A percentile compares a stretch with the other conserved stretches of the same genome.
phyloP scores from a whole-genome alignment of 2,329 filamentous ascomycete genomes.

The Aspergillus sp. region DNA sequence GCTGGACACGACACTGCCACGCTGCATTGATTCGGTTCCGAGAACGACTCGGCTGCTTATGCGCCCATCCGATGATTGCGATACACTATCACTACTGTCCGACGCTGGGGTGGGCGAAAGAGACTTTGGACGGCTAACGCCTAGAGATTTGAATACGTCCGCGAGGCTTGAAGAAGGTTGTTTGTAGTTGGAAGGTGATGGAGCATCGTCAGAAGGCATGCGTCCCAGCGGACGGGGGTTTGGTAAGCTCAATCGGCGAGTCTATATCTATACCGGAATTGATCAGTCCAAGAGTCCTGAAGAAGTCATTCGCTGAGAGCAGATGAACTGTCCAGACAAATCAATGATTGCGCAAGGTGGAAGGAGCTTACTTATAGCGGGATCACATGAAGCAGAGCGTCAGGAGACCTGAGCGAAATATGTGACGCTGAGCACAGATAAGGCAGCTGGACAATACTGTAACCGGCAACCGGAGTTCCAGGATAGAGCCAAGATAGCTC shows the following conservation, averaged over 20 bases:
- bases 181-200: conserved; percentile 34
- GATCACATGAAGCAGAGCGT: conserved; percentile 11
- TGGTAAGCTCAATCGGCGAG: conserved; percentile 13
- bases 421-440: conserved; percentile 12
- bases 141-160: conserved; percentile 45
- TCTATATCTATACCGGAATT: conserved; percentile 15
- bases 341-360: background rate
- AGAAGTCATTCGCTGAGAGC: background rate
- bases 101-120: conserved; percentile 34
- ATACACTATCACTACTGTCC: conserved; percentile 31
- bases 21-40: conserved; percentile 43
- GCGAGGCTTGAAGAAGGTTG: conserved; percentile 39
- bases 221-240: conserved; percentile 26
- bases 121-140: conserved; percentile 38
- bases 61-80: conserved; percentile 33
- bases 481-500: background rate
- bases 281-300: background rate
- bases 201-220: conserved; percentile 46
- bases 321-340: background rate
- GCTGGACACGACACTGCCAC: conserved; percentile 38
- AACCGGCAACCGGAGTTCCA: background rate
- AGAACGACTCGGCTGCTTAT: conserved; percentile 31
- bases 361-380: conserved; percentile 14
- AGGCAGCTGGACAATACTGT: conserved; percentile 1
- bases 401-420: conserved; percentile 8